A percentile compares a stretch with the other conserved stretches of the same genome.
These are phyloP conservation scores for Melaleuca quinquenervia DNA, from an alignment of 345 rosid genomes.

Conservation along the genomic window DNA sequence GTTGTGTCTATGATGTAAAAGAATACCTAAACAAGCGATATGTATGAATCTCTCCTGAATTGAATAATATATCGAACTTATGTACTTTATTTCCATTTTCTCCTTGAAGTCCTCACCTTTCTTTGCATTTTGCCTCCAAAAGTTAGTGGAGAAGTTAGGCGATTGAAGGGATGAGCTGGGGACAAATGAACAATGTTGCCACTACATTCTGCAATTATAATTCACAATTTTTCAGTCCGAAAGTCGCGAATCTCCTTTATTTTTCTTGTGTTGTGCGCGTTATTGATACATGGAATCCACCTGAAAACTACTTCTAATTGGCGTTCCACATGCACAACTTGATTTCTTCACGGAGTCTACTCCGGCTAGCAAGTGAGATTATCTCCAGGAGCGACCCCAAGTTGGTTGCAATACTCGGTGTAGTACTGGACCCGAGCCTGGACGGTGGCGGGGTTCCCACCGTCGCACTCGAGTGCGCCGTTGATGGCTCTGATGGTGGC, in stretches of 20 bases:
- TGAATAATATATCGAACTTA: background rate
- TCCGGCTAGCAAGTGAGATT: slow-evolving; percentile 40
- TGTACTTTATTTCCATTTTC: background rate
- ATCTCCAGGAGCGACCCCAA: slow-evolving; percentile 43
- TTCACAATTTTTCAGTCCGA: too few species aligned
- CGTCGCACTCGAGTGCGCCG: slow-evolving; percentile 43
- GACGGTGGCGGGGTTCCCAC: slow-evolving; percentile 23
- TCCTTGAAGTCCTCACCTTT: background rate
- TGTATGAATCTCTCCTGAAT: background rate
- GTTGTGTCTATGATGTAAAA: background rate
- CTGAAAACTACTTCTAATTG: background rate
- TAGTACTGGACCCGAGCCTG: slow-evolving; percentile 36
- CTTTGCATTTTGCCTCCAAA: too few species aligned
- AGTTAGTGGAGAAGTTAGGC: too few species aligned
- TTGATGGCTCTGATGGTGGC: slow-evolving; percentile 59
- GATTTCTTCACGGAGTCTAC: background rate
- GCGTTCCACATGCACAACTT: background rate
- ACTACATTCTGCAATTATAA: too few species aligned
- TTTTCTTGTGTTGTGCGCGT: background rate
- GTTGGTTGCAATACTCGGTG: slow-evolving; percentile 29
- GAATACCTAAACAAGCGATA: background rate
- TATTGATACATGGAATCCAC: background rate
- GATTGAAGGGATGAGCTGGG: too few species aligned
- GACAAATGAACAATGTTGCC: too few species aligned
- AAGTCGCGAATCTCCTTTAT: too few species aligned